Base-by-base conservation (phyloP, 371 early-diverging fungal species). In the Mucor irregularis region DNA sequence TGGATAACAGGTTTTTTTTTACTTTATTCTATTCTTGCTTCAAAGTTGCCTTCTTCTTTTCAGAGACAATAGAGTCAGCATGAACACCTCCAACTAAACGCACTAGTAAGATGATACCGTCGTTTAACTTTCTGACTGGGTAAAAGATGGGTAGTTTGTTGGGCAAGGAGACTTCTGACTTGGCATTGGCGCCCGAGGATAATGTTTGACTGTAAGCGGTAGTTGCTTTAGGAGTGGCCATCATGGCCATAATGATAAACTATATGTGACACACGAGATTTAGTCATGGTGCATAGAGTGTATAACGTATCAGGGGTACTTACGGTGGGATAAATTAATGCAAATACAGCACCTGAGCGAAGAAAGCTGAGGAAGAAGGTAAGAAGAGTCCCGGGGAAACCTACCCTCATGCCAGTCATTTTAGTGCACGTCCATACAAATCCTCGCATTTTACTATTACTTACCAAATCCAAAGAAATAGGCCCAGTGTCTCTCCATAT, bases 391-490 rank as follows among this genome's bases (percentile, higher is more conserved):
- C 56, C 58, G 2, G 76, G 74, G 19, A 75, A 58, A 19, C 73
- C 73, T 73, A 39, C 24, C n/a, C n/a, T n/a, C n/a, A n/a, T n/a
- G n/a, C n/a, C n/a, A n/a, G n/a, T n/a, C n/a, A n/a, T n/a, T n/a
- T n/a, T 8, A 16, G n/a, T 38, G 1, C 10, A 19, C 8, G 16
- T 26, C 24, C 16, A 9, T 14, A 53, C n/a, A 25, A 29, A n/a
- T 16, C 1, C 10, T 38, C 33, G n/a, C 33, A 17, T 56, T 43
- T 25, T 14, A 29, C 31, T 29, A 24, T 13, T 55, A 33, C 47
- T 62, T 73, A 74, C 80, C 78, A 49, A 82, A 82, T 17, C 82
- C 82, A 19, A 78, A 56, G 56, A 82, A 82, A 55, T 65, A 82
- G 16, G 82, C 66, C 82, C 82, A 82, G 26, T 76, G 80, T 19